Evolutionary conservation across 495 filamentous ascomycete genomes (phyloP), one percentile per base, ranked within the genome.

Genomic region (Symbiotaphrina buchneri): DNA sequence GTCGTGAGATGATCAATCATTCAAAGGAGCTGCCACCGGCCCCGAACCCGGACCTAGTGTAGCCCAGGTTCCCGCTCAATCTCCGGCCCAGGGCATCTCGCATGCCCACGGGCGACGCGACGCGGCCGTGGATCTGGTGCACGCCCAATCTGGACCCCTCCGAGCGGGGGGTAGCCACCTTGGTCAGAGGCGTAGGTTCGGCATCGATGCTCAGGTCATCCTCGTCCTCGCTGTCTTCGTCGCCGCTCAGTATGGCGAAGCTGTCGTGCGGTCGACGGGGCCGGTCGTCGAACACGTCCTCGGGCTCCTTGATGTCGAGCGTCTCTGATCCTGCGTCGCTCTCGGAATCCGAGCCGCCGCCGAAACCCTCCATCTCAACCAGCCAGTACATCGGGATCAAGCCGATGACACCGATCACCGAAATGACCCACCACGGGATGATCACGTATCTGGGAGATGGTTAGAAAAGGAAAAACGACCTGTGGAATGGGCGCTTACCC

Each of bases 381-480:
- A 85, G 62, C 49, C 65, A 71, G 47, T 65, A 74, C 5, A 70
- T 58, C 2, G 76, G 71, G 5, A 90, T 42, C 1, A 68, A 63
- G 25, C 72, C 74, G 6, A 75, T 23, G 5, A 61, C 31, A 0
- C 70, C 58, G 24, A 87, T 49, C 1, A 46, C 37, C 0, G 63
- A 56, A 10, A 91, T 51, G 4, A 71, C 44, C 76, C 79, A 91
- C 72, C 76, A 93, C 0, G 82, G 72, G 10, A 74, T 43, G 30
- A 90, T 65, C 11, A 83, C 54, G 41, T 74, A 80, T 1, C n/a
- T n/a, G n/a, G n/a, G n/a, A n/a, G n/a, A n/a, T n/a, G n/a, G n/a
- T n/a, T n/a, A n/a, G n/a, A n/a, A n/a, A n/a, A n/a, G n/a, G n/a
- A n/a, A n/a, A n/a, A n/a, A n/a, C n/a, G n/a, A n/a, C n/a, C n/a